Evolutionary conservation across 495 filamentous ascomycete genomes (phyloP), one percentile per base, ranked within the genome.

Genomic region (Alectoria sarmentosa): DNA sequence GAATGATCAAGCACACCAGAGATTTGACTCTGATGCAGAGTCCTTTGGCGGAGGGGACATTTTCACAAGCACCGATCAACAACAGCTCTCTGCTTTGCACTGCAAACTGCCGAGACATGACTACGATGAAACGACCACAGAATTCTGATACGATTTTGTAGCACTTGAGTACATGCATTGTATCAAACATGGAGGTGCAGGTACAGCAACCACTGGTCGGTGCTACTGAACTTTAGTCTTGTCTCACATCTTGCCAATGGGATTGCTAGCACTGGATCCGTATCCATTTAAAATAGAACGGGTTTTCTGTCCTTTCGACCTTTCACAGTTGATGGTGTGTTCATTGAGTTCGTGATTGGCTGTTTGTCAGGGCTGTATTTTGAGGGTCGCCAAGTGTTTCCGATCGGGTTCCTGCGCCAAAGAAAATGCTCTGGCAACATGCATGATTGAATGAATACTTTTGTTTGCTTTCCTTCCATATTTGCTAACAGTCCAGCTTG

Each of bases 41-140:
- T 66, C 54, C n/a, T 68, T 70, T 52, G 48, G 46, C 36, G 66
- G 62, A 30, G 62, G 60, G 34, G 63, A 70, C 30, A 57, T 70
- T 37, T 68, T 70, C 49, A 56, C 69, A 46, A 70, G 63, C 34
- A 68, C 63, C 32, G 49, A 69, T 44, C 65, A 67, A 52, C 49
- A 59, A 54, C 61, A 60, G 44, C 21, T 65, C 10, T 48, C 49
- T 48, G 39, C 38, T 19, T 11, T 61, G n/a, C 41, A 42, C 23
- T 36, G 28, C 8, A 41, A 44, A 48, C 15, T 14, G 34, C 28
- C 49, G 28, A 44, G 58, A n/a, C 28, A 32, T 10, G 32, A 15
- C 1, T 48, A 46, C 23, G 39, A 54, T 42, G 61, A 67, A 19
- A 61, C 58, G 5, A 67, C 65, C 5, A 63, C 37, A 5, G 65